Evolutionary conservation across 371 early-diverging fungal species (phyloP), one percentile per base, ranked within the genome.

Genomic region (Dinochytrium kinnereticum): DNA sequence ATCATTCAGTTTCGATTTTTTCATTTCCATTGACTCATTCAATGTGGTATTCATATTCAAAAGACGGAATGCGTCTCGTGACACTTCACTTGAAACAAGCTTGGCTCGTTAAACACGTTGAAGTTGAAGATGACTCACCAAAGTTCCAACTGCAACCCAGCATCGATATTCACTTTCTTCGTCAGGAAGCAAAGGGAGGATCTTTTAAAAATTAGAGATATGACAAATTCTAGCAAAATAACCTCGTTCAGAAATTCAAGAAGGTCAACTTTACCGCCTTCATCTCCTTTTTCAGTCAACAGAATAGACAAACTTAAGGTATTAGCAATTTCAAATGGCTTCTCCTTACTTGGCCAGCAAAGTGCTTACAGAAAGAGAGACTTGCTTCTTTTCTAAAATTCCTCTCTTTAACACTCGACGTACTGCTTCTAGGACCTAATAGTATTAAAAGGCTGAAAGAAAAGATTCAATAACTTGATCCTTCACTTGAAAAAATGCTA

Each of bases 91-190:
- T n/a, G n/a, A n/a, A n/a, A n/a, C n/a, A n/a, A n/a, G n/a, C n/a
- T 49, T 49, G n/a, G 49, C 49, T 49, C 15, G 13, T 15, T 49
- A 13, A 15, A 15, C n/a, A 49, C 13, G 49, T 49, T 49, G 49
- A 49, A 13, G 57, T 24, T 7, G 21, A 30, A 55, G 26, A 55
- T 55, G 10, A 55, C 15, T 19, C 26, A 55, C 57, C 57, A 55
- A 19, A 30, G 57, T 55, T 5, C 57, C 57, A 55, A 30, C 57
- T 5, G 57, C 57, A 55, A 15, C 57, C 57, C 57, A 55, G 30
- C 5, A 19, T 55, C 57, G 21, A 26, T 55, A 55, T 10, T 26
- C 10, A 24, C 26, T 55, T 24, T 55, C 57, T 30, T 55, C 57
- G 30, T 55, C 57, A 30, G 24, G 10, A 15, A 17, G 7, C 30